Conservation (phyloP, 2,329 filamentous ascomycete species). For the Rutstroemia sp. region DNA sequence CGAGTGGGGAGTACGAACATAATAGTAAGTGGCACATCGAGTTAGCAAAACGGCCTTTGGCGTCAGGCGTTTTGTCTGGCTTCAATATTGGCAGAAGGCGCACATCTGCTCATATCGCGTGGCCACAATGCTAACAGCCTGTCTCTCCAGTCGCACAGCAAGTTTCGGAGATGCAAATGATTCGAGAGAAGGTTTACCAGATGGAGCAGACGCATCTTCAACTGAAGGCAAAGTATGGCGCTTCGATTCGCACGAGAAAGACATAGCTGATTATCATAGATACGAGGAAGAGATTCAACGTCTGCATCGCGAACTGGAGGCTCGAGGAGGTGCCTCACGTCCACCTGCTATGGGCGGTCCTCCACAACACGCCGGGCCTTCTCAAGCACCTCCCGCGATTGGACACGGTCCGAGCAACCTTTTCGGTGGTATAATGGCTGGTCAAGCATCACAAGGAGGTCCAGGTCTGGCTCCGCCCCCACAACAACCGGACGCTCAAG, state of each 20-base stretch:
- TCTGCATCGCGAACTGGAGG: constrained; percentile 81
- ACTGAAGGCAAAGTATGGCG: constrained; percentile 81
- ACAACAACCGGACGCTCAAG: constrained; percentile 36
- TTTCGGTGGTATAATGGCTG: constrained; percentile 94
- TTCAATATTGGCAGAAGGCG: too few relatives aligned
- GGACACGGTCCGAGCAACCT: constrained; percentile 83
- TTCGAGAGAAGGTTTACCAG: constrained; percentile 86
- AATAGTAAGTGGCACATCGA: constrained; percentile 62
- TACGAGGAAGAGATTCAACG: constrained; percentile 88
- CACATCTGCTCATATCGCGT: too few relatives aligned
- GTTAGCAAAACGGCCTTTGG: neutral
- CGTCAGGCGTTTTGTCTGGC: too few relatives aligned
- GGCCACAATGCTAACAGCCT: neutral
- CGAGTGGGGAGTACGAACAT: constrained; percentile 82
- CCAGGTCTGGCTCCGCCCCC: constrained; percentile 72
- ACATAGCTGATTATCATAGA: constrained; percentile 39
- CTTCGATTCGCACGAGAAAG: neutral
- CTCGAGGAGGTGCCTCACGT: constrained; percentile 54
- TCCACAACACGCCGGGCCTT: constrained; percentile 69
- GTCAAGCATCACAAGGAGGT: constrained; percentile 72
- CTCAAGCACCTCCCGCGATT: constrained; percentile 75
- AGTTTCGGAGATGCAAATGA: constrained; percentile 90
- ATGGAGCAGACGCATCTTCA: constrained; percentile 85
- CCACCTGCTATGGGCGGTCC: constrained; percentile 66
- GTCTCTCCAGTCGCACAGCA: constrained; percentile 67